Evolutionary conservation across 805 yeast genomes (phyloP).

Genomic region (Sugiyamaella mastotermitis): DNA sequence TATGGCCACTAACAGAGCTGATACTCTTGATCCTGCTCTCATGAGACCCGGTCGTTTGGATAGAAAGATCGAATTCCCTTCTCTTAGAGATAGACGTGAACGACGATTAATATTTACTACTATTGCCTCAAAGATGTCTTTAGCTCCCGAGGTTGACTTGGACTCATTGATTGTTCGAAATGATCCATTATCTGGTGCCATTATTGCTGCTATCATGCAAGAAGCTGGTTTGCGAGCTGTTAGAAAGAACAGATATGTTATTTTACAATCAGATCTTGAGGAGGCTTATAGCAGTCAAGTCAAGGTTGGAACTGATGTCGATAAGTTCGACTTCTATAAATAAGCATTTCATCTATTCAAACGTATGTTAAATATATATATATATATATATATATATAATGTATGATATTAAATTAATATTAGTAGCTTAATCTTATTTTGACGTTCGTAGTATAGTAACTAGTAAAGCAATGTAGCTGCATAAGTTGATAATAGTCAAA

Average conservation of each 20-base stretch:
- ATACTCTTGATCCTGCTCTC: slow-evolving; percentile 95
- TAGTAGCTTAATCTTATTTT: not conserved
- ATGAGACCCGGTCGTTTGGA: slow-evolving; percentile 98
- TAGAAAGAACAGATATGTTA: slow-evolving; percentile 95
- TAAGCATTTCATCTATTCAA: slow-evolving; percentile 27
- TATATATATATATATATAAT: not conserved
- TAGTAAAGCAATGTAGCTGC: slow-evolving; percentile 46
- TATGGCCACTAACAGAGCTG: slow-evolving; percentile 99
- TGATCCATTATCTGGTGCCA: slow-evolving; percentile 92
- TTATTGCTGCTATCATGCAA: slow-evolving; percentile 99
- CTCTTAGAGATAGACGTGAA: slow-evolving; percentile 93
- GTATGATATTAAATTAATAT: too few relatives aligned
- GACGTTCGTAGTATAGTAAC: slow-evolving; percentile 22
- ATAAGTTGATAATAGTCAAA: slow-evolving; percentile 44
- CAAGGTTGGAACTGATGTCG: slow-evolving; percentile 90
- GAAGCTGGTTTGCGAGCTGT: slow-evolving; percentile 99
- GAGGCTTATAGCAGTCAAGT: slow-evolving; percentile 98
- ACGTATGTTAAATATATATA: not conserved
- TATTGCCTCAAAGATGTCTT: slow-evolving; percentile 93
- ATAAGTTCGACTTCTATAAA: slow-evolving; percentile 96
- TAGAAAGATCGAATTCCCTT: slow-evolving; percentile 96
- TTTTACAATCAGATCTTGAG: slow-evolving; percentile 90
- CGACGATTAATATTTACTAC: slow-evolving; percentile 95
- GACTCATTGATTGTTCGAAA: slow-evolving; percentile 92
- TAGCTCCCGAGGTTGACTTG: slow-evolving; percentile 95